Evolutionary conservation across 1,284 basidiomycete genomes (phyloP).

Genomic region (Rhodotorula sp.): DNA sequence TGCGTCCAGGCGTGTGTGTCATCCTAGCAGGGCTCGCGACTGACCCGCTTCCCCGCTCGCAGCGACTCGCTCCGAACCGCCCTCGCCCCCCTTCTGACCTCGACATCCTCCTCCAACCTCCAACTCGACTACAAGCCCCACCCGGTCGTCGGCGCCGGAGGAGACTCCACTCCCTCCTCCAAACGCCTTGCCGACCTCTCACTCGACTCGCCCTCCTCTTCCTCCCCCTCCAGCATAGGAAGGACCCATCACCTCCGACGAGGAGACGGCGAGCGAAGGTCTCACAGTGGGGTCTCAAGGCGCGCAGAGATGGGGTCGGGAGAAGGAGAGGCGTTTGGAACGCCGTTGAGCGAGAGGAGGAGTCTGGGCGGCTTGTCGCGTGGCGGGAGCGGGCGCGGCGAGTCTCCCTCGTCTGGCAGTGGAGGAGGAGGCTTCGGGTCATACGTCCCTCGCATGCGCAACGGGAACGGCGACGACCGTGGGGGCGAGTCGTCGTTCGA

Average conservation of each 20-base stretch:
- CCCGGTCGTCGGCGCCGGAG: conserved; percentile 14
- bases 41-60: background rate
- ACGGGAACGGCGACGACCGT: background rate
- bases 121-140: conserved; percentile 42
- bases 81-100: conserved; percentile 28
- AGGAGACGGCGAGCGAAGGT: conserved; percentile 14
- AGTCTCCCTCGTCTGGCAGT: background rate
- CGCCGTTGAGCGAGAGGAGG: background rate
- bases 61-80: conserved; percentile 35
- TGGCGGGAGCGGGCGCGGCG: conserved; percentile 1
- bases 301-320: background rate
- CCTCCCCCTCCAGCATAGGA: background rate
- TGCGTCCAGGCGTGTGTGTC: conserved; percentile 2
- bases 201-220: conserved; percentile 10
- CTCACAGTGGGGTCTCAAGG: background rate
- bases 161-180: conserved; percentile 1
- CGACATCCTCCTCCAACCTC: conserved; percentile 24
- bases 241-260: conserved; percentile 8
- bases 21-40: background rate
- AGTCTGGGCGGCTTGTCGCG: background rate
- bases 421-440: conserved; percentile 11
- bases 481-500: conserved; percentile 4
- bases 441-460: conserved; percentile 12
- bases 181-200: conserved; percentile 16
- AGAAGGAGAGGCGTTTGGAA: background rate